Conservation (phyloP, 2,329 filamentous ascomycete genomes). For the Tolypocladium paradoxum region DNA sequence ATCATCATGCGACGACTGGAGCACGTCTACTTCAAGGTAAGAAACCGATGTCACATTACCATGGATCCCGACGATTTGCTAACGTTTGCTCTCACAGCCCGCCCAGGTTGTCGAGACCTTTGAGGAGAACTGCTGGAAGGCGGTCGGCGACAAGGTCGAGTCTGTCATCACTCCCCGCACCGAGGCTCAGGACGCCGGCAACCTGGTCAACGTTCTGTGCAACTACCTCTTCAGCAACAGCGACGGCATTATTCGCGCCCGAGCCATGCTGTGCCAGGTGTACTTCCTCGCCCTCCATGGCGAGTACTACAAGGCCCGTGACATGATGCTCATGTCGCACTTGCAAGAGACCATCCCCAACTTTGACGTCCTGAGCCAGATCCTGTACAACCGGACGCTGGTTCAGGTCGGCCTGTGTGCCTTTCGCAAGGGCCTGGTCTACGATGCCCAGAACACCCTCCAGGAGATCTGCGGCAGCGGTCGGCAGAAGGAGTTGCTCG, state of each 20-base stretch:
- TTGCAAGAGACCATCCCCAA: conserved; percentile 93
- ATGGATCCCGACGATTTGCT: not conserved
- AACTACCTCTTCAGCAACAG: conserved; percentile 91
- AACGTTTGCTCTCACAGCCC: conserved; percentile 39
- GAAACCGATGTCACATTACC: conserved; percentile 7
- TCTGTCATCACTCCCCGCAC: conserved; percentile 71
- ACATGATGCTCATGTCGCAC: conserved; percentile 99
- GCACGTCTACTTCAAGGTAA: conserved; percentile 95
- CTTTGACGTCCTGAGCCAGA: conserved; percentile 95
- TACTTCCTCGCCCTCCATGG: conserved; percentile 97
- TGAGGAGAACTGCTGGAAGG: conserved; percentile 89
- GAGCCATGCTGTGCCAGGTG: conserved; percentile 96
- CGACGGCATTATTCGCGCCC: conserved; percentile 89
- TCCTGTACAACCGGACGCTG: conserved; percentile 95
- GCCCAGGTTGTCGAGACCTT: conserved; percentile 86
- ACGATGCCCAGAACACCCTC: conserved; percentile 93
- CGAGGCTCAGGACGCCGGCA: conserved; percentile 55
- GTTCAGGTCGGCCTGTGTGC: conserved; percentile 97
- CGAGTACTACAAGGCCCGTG: conserved; percentile 93
- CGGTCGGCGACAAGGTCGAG: conserved; percentile 57
- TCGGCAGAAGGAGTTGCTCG: conserved; percentile 92
- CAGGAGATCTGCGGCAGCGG: conserved; percentile 98
- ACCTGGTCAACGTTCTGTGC: conserved; percentile 78
- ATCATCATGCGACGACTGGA: conserved; percentile 89
- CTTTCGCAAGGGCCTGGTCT: conserved; percentile 92